Percentiles rank a stretch among this genome's conserved stretches.
Evolutionary conservation across 1,139 yeast species (phyloP).

Genomic region (Pichiaceae sp.): DNA sequence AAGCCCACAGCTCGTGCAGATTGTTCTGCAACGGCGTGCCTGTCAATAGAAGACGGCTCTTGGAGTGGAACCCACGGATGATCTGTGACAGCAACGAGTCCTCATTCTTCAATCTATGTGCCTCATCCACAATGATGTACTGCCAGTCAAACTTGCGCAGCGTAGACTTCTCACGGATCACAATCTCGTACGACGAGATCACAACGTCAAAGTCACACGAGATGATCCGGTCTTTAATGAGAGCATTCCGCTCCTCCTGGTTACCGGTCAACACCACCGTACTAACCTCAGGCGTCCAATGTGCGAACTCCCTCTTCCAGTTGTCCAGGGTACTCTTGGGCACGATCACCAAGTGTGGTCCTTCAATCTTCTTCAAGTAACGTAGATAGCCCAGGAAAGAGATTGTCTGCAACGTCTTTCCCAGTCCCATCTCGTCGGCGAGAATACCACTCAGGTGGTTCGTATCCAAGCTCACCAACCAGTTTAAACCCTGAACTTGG

Average conservation of each 20-base stretch:
- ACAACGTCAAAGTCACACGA: conserved; percentile 65
- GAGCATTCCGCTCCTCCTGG: conserved; percentile 50
- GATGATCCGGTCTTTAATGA: conserved; percentile 44
- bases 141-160: conserved; percentile 64
- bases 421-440: conserved; percentile 98
- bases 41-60: conserved; percentile 61
- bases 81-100: conserved; percentile 69
- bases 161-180: conserved; percentile 61
- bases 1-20: conserved; percentile 74
- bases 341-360: conserved; percentile 68
- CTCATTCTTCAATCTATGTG: conserved; percentile 75
- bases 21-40: conserved; percentile 81
- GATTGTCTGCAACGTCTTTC: conserved; percentile 90
- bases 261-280: conserved; percentile 67
- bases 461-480: conserved; percentile 79
- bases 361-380: conserved; percentile 48
- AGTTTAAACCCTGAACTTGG: conserved; percentile 88
- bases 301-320: conserved; percentile 70
- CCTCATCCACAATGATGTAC: conserved; percentile 72
- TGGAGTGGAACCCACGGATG: conserved; percentile 63
- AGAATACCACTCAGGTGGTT: conserved; percentile 83
- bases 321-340: conserved; percentile 77
- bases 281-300: conserved; percentile 73
- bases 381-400: conserved; percentile 71
- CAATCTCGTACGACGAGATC: conserved; percentile 69